Conservation (phyloP, 2,329 filamentous ascomycete species). For the Pseudogymnoascus verrucosus region DNA sequence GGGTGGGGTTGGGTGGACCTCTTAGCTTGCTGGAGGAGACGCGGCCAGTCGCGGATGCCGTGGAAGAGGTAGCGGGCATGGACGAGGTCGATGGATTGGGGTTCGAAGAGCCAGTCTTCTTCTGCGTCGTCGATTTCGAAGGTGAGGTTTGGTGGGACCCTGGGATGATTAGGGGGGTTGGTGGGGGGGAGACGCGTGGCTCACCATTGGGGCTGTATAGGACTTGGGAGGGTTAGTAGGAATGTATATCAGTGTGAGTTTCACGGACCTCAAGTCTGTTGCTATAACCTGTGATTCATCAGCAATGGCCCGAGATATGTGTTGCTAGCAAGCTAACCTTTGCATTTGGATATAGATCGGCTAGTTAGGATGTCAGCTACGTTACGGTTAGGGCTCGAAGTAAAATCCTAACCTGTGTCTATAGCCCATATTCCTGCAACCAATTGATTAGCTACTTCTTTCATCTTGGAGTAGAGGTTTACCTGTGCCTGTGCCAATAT, state of each 20-base stretch:
- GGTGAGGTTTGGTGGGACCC: conserved; percentile 39
- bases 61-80: conserved; percentile 32
- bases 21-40: not conserved
- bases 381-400: too few species aligned
- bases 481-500: conserved; percentile 14
- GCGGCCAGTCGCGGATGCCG: not conserved
- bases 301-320: not conserved
- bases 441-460: not conserved
- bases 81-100: conserved; percentile 39
- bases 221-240: not conserved
- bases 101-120: conserved; percentile 37
- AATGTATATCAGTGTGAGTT: too few species aligned
- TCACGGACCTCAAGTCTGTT: not conserved
- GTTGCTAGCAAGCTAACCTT: not conserved
- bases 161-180: not conserved
- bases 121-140: conserved; percentile 45
- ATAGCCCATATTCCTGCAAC: conserved; percentile 16
- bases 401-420: conserved; percentile 12
- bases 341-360: not conserved
- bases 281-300: not conserved
- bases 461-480: not conserved
- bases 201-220: not conserved
- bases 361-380: not conserved
- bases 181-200: not conserved
- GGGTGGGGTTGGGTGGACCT: not conserved